phyloP scores from a whole-genome alignment of 2,329 filamentous ascomycete genomes.

The Mycosphaerella arachidis region DNA sequence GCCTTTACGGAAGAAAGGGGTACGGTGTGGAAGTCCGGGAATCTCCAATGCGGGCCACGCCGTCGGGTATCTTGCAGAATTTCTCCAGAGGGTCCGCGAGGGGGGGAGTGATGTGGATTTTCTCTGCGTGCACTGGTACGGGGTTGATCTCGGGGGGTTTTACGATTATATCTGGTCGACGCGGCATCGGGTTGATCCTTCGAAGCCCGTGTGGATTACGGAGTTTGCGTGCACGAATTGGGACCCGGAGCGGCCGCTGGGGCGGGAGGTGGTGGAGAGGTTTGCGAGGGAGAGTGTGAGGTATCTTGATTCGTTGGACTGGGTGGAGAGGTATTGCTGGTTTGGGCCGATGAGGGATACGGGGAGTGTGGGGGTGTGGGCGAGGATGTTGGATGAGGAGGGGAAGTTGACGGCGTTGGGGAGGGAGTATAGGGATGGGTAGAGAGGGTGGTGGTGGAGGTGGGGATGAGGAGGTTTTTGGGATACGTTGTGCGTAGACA shows the following conservation, averaged over 20 bases:
- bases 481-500: not conserved
- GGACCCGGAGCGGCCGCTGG: slow-evolving; percentile 24
- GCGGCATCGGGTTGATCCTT: slow-evolving; percentile 23
- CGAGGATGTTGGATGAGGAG: slow-evolving; percentile 30
- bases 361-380: slow-evolving; percentile 30
- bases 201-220: slow-evolving; percentile 33
- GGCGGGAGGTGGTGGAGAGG: slow-evolving; percentile 25
- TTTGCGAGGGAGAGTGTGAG: slow-evolving; percentile 25
- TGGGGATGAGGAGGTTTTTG: no score
- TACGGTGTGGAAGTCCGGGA: slow-evolving; percentile 27
- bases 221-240: slow-evolving; percentile 33
- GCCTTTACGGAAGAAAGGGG: slow-evolving; percentile 25
- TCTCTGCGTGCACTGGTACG: slow-evolving; percentile 32
- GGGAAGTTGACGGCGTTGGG: slow-evolving; percentile 30
- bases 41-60: slow-evolving; percentile 30
- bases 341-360: slow-evolving; percentile 31
- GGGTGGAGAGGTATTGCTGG: slow-evolving; percentile 34
- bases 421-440: slow-evolving; percentile 30
- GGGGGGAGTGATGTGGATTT: slow-evolving; percentile 30
- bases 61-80: slow-evolving; percentile 26
- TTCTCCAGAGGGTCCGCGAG: slow-evolving; percentile 21
- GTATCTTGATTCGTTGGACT: slow-evolving; percentile 32
- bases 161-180: slow-evolving; percentile 34
- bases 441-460: not conserved
- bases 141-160: slow-evolving; percentile 26